These are phyloP conservation scores for Myxozyma melibiosi DNA, from an alignment of 805 yeast genomes.

Conservation along the genomic window DNA sequence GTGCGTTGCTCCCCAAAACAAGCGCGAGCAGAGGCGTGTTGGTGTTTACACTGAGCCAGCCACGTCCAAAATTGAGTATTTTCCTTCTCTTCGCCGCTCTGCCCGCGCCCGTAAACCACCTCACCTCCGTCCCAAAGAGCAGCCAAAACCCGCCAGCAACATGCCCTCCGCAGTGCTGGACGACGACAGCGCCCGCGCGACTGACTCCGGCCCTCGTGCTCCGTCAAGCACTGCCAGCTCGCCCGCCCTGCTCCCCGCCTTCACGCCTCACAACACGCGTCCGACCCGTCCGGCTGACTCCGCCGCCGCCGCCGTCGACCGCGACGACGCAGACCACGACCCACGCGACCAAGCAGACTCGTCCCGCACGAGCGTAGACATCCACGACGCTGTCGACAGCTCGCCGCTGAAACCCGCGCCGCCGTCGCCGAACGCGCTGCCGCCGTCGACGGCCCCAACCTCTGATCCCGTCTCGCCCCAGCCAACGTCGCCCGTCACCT, in stretches of 20 bases:
- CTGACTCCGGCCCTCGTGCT: neutral
- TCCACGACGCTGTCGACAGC: neutral
- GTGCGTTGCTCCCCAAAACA: neutral
- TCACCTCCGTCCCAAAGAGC: no score
- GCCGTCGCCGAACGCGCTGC: neutral
- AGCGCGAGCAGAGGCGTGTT: neutral
- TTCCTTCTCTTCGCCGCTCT: neutral
- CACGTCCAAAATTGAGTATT: no score
- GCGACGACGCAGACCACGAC: neutral
- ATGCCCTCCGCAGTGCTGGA: neutral
- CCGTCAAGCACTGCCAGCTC: neutral
- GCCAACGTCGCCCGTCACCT: neutral
- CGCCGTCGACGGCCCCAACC: neutral
- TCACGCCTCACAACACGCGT: slow-evolving; percentile 18
- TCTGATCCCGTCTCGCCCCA: neutral
- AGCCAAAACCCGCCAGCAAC: no score
- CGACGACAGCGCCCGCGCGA: neutral
- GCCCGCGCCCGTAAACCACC: neutral
- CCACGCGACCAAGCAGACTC: neutral
- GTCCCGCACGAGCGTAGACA: no score
- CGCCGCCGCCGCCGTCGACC: neutral
- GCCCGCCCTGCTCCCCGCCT: slow-evolving; percentile 15
- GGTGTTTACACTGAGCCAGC: slow-evolving; percentile 8
- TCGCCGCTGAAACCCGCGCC: neutral
- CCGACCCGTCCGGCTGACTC: neutral